Base-by-base conservation (phyloP, 2,329 filamentous ascomycete genomes). In the Claviceps fusiformis region DNA sequence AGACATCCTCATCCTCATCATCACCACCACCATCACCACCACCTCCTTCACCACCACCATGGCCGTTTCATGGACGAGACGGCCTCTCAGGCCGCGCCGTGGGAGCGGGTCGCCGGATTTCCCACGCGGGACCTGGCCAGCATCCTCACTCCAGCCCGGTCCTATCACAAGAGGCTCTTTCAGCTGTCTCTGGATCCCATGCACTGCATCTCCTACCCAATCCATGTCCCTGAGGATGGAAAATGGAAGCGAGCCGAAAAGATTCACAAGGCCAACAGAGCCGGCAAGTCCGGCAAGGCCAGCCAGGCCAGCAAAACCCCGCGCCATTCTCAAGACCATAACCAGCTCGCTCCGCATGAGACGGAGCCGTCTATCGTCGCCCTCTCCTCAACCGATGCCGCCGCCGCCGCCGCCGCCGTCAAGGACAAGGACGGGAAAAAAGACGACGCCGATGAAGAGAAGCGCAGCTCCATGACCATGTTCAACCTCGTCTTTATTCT, bases 401-500 rank as follows among this genome's bases (percentile, higher is more conserved):
- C 62, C 48, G 63, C 63, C 24, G 17, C 52, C 5, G 55, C 52
- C 7, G 55, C 51, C 7, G 13, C 49, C 5, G 55, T 49, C 24
- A 63, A 56, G 53, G 70, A 67, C 11, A 69, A 67, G n/a, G 63
- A 61, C 4, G 65, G 60, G 50, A 70, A 64, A 68, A 77, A 79
- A 55, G 69, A 80, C 55, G 69, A 73, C 37, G 74, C 80, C 56
- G 69, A 75, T 45, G 76, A 85, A 58, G 76, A 82, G 64, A 84
- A 87, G 66, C 75, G 75, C 61, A 81, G 78, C 60, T 81, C 81
- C 50, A 91, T 97, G 87, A 90, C 85, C 59, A 97, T 97, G 92
- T 98, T 98, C 71, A 95, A 96, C 68, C 80, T 96, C 11, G 90
- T 97, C 29, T 97, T 97, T 68, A 87, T 95, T 52, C 74, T 96